Conservation (phyloP, 441 rosid genomes). For the Lepidium campestre region DNA sequence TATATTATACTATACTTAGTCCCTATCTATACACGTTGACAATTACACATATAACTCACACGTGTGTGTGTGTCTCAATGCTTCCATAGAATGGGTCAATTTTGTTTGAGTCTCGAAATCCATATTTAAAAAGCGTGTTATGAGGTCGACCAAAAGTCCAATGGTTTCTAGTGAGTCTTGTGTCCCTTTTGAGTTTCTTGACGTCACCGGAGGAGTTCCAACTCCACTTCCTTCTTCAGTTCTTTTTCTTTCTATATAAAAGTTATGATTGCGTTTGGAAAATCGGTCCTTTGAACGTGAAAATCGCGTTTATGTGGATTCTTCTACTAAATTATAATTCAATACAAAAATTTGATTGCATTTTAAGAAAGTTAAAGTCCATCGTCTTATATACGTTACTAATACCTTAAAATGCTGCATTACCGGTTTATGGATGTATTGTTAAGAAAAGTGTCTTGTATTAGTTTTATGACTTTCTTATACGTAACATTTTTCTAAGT, state of each 20-base stretch:
- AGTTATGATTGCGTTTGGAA: background rate
- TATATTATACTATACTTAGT: background rate
- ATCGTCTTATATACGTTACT: background rate
- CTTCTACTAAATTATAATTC: background rate
- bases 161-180: background rate
- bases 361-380: background rate
- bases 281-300: background rate
- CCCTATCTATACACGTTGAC: background rate
- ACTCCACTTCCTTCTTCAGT: background rate
- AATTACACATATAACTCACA: constrained; percentile 6
- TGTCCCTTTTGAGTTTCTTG: background rate
- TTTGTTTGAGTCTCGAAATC: background rate
- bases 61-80: background rate
- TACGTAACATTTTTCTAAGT: background rate
- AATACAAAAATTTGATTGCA: no score
- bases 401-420: background rate
- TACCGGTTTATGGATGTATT: background rate
- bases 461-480: background rate
- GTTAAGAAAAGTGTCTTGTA: background rate
- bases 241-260: background rate
- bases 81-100: constrained; percentile 10
- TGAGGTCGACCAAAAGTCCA: constrained; percentile 8
- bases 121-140: constrained; percentile 10
- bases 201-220: constrained; percentile 4
- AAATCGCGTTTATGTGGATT: background rate